Base-by-base conservation (phyloP, 371 early-diverging fungal genomes). In the Lichtheimia hyalospora region DNA sequence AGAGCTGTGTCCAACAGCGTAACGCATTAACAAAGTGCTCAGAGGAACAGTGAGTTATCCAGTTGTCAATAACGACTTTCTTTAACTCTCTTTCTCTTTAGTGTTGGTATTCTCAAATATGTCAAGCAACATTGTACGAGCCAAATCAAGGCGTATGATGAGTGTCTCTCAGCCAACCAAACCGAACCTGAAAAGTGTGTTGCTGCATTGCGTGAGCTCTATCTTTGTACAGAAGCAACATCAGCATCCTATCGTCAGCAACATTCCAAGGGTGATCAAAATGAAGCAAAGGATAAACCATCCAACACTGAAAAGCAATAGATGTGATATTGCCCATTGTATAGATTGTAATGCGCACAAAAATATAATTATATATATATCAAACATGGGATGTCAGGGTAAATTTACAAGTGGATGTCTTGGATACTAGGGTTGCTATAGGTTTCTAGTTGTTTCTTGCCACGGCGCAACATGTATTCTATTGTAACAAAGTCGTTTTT, bases 1-100 rank as follows among this genome's bases (percentile, higher is more conserved):
- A 82, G 20, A 83, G 78, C 49, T 93, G 93, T 69, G 68, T 80
- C 20, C 83, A 84, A 50, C 85, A 90, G 65, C 88, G 87, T 54
- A 68, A 82, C 24, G 91, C 90, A 7, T 78, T 93, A 25, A 90
- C 90, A 25, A 86, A 84, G 64, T 93, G 93, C 62, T 87, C 92
- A 0, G 92, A 93, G 71, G 87, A 90, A 69, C 87, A 89, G 90
- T 89, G 52, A 60, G 53, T 2, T n/a, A 34, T 34, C 34, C 34
- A 34, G 34, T 34, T 34, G 10, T 8, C 34, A 34, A 52, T 25
- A 68, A 57, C 34, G 10, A 10, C 34, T 10, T 8, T 34, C 34
- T 10, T 46, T 46, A 6, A 2, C 34, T 34, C 28, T 28, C 6
- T 7, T 34, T 8, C 2, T 0, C 50, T 20, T 4, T 64, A 88